Base-by-base conservation (phyloP, 192 early-diverging fungal species). In the Pilobolus umbonatus region DNA sequence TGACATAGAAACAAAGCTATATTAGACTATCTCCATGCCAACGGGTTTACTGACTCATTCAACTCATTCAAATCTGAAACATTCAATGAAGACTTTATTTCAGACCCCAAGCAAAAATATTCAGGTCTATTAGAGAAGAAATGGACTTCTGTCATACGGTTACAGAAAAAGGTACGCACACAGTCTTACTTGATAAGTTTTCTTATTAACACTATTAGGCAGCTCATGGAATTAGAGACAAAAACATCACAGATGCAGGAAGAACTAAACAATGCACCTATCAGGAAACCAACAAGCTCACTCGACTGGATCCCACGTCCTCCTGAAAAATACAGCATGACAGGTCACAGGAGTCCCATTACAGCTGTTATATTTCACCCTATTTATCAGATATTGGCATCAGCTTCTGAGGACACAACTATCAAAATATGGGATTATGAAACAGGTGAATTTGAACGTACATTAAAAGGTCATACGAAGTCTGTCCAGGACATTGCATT, bases 391-490 rank as follows among this genome's bases (percentile, higher is more conserved):
- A 58, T 88, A 11, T 51, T 95, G 22, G 93, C 89, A 1, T 83
- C 94, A 1, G 88, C 90, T 17, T 86, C 86, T 6, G 95, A 98
- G 60, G 95, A 98, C 60, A 85, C 90, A 47, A 87, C 93, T 4
- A 86, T 96, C 40, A 90, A 92, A 62, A 83, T 96, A 36, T 98
- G 87, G 87, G 95, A 97, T 76, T 85, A 86, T 44, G 95, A 98
- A 67, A 80, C 91, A 12, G 94, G 90, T 40, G 88, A 89, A 42
- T 94, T 90, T 74, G 95, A 96, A 66, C 72, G 88, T 43, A 93
- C 95, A 0, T 72, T 98, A 5, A 94, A 95, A 62, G 94, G 95
- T 36, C 95, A 98, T 67, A 98, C 95, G 1, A 94, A 95, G 60
- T 76, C 93, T 15, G 91, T 98, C 15, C 88, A 90, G 65, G 89